Percentiles rank a stretch among this genome's conserved stretches.
Evolutionary conservation across 2,329 filamentous ascomycete species (phyloP).

Genomic region (Pyricularia sp.): DNA sequence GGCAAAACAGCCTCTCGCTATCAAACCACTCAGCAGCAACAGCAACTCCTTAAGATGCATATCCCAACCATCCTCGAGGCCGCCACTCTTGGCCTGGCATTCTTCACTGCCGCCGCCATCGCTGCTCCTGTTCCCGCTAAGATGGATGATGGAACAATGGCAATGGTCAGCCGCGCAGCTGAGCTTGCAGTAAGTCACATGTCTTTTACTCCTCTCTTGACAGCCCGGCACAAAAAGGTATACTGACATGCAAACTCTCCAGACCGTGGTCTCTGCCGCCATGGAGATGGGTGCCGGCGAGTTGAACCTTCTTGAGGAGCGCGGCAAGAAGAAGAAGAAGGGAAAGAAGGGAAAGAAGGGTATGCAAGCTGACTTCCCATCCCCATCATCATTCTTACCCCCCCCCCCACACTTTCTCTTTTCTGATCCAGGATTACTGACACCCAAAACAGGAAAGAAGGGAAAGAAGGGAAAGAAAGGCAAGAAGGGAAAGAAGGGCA

Average conservation of each 20-base stretch:
- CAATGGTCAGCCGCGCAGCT: not conserved
- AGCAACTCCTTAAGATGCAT: not conserved
- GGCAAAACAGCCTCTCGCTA: not conserved
- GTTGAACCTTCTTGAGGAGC: not conserved
- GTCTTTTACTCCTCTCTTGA: not conserved
- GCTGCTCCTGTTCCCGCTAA: not conserved
- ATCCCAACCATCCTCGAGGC: conserved; percentile 1
- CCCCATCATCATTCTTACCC: not conserved
- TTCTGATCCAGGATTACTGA: not conserved
- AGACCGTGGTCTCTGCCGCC: not conserved
- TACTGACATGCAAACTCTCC: not conserved
- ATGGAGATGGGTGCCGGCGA: not conserved
- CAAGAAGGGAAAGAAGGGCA: not conserved
- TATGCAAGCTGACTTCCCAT: not conserved
- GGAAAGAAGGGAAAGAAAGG: not conserved
- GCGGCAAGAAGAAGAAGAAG: conserved; percentile 1
- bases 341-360: conserved; percentile 6
- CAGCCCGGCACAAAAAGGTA: not conserved
- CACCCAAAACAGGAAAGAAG: not conserved
- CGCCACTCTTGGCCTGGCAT: conserved; percentile 4
- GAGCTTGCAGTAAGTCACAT: not conserved
- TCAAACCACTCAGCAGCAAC: not conserved
- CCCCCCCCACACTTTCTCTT: not conserved
- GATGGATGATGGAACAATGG: not conserved
- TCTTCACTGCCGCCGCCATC: not conserved